Conservation (phyloP, 805 yeast species). For the Teunomyces gatunensis region DNA sequence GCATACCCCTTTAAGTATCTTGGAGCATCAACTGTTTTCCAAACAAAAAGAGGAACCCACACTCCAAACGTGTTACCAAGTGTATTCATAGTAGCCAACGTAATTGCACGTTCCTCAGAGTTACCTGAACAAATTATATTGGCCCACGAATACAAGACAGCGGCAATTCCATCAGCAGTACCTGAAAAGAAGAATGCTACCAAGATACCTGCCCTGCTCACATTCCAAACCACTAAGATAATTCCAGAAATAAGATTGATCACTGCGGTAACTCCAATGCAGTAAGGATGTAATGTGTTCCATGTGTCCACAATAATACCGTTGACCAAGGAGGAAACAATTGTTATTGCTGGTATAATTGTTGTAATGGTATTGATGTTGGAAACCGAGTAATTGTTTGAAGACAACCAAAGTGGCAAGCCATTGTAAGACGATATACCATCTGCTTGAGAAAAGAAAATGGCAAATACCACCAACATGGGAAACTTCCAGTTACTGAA, state of each 20-base stretch:
- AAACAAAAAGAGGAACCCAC: slow-evolving; percentile 19
- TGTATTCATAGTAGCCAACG: slow-evolving; percentile 19
- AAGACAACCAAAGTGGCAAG: slow-evolving; percentile 14
- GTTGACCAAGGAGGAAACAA: slow-evolving; percentile 21
- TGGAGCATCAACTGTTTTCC: slow-evolving; percentile 22
- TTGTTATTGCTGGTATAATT: slow-evolving; percentile 52
- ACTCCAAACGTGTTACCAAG: slow-evolving; percentile 22
- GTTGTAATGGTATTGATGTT: slow-evolving; percentile 50
- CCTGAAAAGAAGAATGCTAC: slow-evolving; percentile 23
- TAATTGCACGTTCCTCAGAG: slow-evolving; percentile 19
- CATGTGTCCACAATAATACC: slow-evolving; percentile 26
- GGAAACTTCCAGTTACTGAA: slow-evolving; percentile 29
- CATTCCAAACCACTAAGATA: slow-evolving; percentile 22
- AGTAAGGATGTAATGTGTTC: slow-evolving; percentile 18
- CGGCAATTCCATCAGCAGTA: slow-evolving; percentile 21
- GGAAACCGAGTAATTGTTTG: slow-evolving; percentile 36
- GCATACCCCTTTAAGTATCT: slow-evolving; percentile 21
- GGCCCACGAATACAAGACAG: slow-evolving; percentile 22
- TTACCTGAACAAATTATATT: slow-evolving; percentile 21
- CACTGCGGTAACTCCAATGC: neutral
- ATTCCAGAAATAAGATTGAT: slow-evolving; percentile 20
- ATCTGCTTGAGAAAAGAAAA: slow-evolving; percentile 31
- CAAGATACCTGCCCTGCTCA: slow-evolving; percentile 23
- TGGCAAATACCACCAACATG: slow-evolving; percentile 22
- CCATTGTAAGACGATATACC: slow-evolving; percentile 28